Base-by-base conservation (phyloP, 129 eudicot species). In the Centaurea solstitialis region DNA sequence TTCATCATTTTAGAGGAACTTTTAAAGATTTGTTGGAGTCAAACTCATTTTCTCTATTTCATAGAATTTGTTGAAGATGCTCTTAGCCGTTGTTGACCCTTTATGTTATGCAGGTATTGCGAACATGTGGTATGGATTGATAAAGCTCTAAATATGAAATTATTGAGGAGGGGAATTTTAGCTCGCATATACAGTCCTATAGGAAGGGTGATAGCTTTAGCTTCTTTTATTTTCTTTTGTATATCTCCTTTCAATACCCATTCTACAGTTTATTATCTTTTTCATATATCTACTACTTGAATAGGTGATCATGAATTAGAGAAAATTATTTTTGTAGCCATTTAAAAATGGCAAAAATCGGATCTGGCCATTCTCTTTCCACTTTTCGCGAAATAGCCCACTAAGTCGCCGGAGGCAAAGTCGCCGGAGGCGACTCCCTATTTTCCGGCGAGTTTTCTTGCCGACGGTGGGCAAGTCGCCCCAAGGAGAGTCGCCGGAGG, bases 111-210 rank as follows among this genome's bases (percentile, higher is more conserved):
- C 64, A 88, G 95, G 95, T 91, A 91, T 61, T 86, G 87, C 41
- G 95, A 91, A 61, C 95, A 88, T 72, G 89, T 91, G 69, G 95
- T 91, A 28, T 91, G 92, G 95, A 82, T 86, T 0, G 89, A 91
- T 61, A 76, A 86, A 72, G 67, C 75, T 74, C 66, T 91, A 70
- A 90, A 85, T 74, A 30, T 40, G 76, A 90, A 85, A 73, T 87
- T 90, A 15, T 4, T 86, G 59, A 88, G 82, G 85, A 84, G 82
- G 69, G 92, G 92, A 53, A 85, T 91, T 40, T 73, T 91, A 76
- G 82, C 89, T 80, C 95, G 92, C 75, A 88, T 91, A 74, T 80
- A 88, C 76, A 83, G 92, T 71, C 95, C 95, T 35, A 88, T 91
- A n/a, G n/a, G 95, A 92, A 86, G 22, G 75, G 82, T 30, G 24